Evolutionary conservation across 2,329 filamentous ascomycete species (phyloP).

Genomic region (Paramyrothecium sp.): DNA sequence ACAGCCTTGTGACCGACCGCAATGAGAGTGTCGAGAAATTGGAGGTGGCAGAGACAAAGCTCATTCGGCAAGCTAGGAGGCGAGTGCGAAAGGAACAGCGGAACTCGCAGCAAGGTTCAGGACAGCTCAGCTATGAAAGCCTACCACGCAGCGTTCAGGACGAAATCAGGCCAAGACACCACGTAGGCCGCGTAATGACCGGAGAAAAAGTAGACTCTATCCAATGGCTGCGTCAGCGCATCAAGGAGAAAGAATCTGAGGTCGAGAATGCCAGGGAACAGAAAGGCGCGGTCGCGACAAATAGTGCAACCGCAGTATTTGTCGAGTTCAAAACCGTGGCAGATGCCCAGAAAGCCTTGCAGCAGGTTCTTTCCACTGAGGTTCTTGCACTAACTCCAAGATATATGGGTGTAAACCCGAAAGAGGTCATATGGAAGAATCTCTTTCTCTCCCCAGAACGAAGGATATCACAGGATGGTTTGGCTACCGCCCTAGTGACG

Average conservation of each 20-base stretch:
- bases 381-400: neutral
- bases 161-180: neutral
- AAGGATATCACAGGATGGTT: neutral
- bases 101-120: neutral
- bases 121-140: neutral
- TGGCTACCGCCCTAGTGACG: neutral
- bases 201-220: neutral
- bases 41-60: neutral
- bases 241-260: neutral
- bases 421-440: neutral
- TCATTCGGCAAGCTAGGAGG: neutral
- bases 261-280: neutral
- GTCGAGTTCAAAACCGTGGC: neutral
- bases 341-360: neutral
- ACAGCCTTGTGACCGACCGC: neutral
- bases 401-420: neutral
- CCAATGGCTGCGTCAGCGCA: neutral
- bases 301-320: neutral
- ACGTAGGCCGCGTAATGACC: neutral
- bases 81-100: neutral
- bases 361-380: neutral
- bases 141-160: neutral
- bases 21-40: neutral
- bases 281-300: neutral
- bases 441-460: neutral